Percentiles rank a stretch among this genome's conserved stretches.
phyloP scores from a whole-genome alignment of 2,329 filamentous ascomycete species.

The Geosmithia putterillii region DNA sequence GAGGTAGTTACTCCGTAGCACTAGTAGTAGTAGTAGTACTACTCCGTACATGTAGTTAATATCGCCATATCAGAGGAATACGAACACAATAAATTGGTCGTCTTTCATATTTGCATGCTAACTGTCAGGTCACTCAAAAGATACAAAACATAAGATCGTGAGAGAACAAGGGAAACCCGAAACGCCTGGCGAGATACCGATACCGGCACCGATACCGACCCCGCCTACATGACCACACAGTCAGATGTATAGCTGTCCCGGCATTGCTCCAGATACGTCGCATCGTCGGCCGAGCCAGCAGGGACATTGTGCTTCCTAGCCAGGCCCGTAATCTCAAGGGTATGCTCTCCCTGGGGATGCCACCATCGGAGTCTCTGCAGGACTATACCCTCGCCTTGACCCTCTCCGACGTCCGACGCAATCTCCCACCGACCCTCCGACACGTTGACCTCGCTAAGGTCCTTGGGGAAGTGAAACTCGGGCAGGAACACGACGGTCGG shows the following conservation, averaged over 20 bases:
- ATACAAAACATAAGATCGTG: background rate
- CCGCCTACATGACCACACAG: slow-evolving; percentile 38
- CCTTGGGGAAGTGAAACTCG: slow-evolving; percentile 80
- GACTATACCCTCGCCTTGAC: slow-evolving; percentile 51
- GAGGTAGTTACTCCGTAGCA: too few species aligned
- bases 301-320: slow-evolving; percentile 49
- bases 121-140: too few species aligned
- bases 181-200: too few species aligned
- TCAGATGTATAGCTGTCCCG: slow-evolving; percentile 33
- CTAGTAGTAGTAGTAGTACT: too few species aligned
- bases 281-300: slow-evolving; percentile 53
- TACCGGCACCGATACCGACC: too few species aligned
- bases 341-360: slow-evolving; percentile 79
- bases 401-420: slow-evolving; percentile 57
- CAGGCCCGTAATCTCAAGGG: slow-evolving; percentile 61
- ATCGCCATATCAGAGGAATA: too few species aligned
- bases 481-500: slow-evolving; percentile 82
- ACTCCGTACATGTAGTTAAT: too few species aligned
- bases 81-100: too few species aligned
- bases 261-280: slow-evolving; percentile 66
- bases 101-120: too few species aligned
- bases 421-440: slow-evolving; percentile 88
- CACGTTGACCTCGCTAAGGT: slow-evolving; percentile 58
- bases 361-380: slow-evolving; percentile 82
- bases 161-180: too few species aligned